Evolutionary conservation across 1,284 basidiomycete genomes (phyloP).

Genomic region (Trichosporon asahii): DNA sequence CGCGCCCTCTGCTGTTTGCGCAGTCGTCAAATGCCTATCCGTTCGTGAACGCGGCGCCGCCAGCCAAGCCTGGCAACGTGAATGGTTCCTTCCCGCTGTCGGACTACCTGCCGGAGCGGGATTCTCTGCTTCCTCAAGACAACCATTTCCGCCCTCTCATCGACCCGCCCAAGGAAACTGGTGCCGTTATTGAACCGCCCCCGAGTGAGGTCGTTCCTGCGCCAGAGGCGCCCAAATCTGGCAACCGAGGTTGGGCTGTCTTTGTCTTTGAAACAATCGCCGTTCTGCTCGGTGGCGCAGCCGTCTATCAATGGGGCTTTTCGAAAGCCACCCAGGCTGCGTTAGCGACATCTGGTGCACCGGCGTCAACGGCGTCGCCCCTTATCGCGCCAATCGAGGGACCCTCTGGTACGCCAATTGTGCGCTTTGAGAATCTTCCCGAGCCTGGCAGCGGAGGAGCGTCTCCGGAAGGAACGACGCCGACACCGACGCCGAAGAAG

Average conservation of each 20-base stretch:
- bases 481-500: slow-evolving; percentile 33
- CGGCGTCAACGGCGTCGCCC: neutral
- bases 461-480: neutral
- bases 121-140: slow-evolving; percentile 36
- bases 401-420: slow-evolving; percentile 13
- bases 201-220: neutral
- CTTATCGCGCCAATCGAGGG: neutral
- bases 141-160: slow-evolving; percentile 29
- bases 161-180: slow-evolving; percentile 36
- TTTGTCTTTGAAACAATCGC: slow-evolving; percentile 24
- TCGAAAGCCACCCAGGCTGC: slow-evolving; percentile 18
- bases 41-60: slow-evolving; percentile 39
- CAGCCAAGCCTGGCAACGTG: slow-evolving; percentile 38
- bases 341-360: slow-evolving; percentile 20
- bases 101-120: slow-evolving; percentile 36
- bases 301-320: slow-evolving; percentile 25
- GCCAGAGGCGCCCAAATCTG: neutral
- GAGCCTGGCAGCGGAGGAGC: neutral
- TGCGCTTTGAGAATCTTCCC: slow-evolving; percentile 22
- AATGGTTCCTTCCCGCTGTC: slow-evolving; percentile 45
- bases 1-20: slow-evolving; percentile 40
- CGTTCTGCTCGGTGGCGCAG: slow-evolving; percentile 23
- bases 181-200: neutral
- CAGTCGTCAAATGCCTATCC: slow-evolving; percentile 48
- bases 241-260: slow-evolving; percentile 20